Conservation (phyloP, 345 rosid species). For the Brassica rapa region DNA sequence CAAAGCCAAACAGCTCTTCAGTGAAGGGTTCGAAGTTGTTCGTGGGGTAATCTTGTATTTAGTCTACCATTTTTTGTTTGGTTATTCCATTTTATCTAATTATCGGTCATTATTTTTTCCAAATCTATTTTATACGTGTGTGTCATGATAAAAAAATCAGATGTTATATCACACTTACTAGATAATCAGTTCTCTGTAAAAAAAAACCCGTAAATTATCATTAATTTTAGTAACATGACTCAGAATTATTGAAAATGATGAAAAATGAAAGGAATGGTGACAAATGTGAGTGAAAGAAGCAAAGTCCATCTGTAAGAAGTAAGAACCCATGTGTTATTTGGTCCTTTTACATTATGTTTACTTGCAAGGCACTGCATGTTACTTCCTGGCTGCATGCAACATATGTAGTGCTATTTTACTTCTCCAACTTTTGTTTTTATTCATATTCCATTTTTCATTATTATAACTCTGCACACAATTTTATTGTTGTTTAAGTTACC, state of each 20-base stretch:
- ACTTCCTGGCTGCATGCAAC: slow-evolving; percentile 38
- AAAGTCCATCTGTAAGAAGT: slow-evolving; percentile 41
- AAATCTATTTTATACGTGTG: neutral
- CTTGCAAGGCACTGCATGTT: slow-evolving; percentile 46
- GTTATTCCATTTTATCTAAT: neutral
- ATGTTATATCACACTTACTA: neutral
- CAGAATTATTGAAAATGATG: slow-evolving; percentile 37
- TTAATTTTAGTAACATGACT: neutral
- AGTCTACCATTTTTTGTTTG: neutral
- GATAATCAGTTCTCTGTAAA: neutral
- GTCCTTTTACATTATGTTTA: slow-evolving; percentile 35
- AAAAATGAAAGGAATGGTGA: slow-evolving; percentile 22
- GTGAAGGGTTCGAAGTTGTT: neutral
- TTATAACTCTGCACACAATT: slow-evolving; percentile 9
- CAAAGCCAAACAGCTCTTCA: neutral
- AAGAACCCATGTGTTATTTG: slow-evolving; percentile 42
- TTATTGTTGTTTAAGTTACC: slow-evolving; percentile 35
- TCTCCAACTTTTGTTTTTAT: neutral
- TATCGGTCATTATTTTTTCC: neutral
- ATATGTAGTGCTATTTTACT: slow-evolving; percentile 17
- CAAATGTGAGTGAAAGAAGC: slow-evolving; percentile 40
- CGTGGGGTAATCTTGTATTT: neutral
- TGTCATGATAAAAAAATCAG: neutral
- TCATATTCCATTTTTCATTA: slow-evolving; percentile 4
- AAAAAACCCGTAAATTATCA: neutral